phyloP scores from a whole-genome alignment of 2,329 filamentous ascomycete genomes.

The Cercospora berteroae region DNA sequence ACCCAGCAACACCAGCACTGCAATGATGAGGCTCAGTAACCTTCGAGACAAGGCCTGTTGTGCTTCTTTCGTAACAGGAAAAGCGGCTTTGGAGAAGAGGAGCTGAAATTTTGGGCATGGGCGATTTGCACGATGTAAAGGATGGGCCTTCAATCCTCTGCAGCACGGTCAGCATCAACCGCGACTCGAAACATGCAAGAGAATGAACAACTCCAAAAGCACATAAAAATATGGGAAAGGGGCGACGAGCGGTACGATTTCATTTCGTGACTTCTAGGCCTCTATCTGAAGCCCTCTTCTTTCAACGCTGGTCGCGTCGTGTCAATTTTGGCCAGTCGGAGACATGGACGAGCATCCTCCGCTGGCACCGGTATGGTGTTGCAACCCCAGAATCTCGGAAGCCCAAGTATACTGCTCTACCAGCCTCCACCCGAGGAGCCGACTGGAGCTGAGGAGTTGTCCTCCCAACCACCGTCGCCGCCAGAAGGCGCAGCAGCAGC shows the following conservation, averaged over 20 bases:
- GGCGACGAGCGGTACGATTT: not conserved
- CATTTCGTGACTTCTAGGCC: not conserved
- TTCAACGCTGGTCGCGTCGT: not conserved
- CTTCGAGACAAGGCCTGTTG: not conserved
- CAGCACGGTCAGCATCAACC: not conserved
- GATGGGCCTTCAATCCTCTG: not conserved
- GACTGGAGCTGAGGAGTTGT: slow-evolving; percentile 14
- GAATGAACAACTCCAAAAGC: not conserved
- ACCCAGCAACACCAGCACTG: not conserved
- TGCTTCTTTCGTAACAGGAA: not conserved
- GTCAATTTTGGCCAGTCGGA: not conserved
- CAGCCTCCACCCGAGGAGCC: slow-evolving; percentile 16
- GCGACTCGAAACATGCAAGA: not conserved
- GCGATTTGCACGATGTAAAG: not conserved
- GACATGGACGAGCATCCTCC: not conserved
- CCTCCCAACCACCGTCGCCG: slow-evolving; percentile 15
- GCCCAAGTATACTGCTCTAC: slow-evolving; percentile 9
- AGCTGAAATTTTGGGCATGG: not conserved
- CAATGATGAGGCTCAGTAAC: not conserved
- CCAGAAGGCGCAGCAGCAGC: slow-evolving; percentile 6
- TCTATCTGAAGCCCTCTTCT: not conserved
- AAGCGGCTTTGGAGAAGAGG: not conserved
- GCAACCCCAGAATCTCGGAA: not conserved
- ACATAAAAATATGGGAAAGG: not conserved
- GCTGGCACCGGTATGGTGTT: not conserved